phyloP scores from a whole-genome alignment of 495 filamentous ascomycete species.

The Echria macrotheca region DNA sequence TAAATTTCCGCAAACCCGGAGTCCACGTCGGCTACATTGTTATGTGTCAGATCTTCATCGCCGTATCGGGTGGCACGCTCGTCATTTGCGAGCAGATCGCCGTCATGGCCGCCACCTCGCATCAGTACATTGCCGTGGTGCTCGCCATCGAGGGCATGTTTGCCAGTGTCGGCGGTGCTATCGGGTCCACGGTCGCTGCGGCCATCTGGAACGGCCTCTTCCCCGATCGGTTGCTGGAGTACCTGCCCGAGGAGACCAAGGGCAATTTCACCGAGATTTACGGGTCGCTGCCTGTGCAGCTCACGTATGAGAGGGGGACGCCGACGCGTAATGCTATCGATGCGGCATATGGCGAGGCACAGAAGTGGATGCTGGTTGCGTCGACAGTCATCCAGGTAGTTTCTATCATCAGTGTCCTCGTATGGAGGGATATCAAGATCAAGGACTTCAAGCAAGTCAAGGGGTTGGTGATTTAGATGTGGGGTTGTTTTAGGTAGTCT shows the following conservation, averaged over 20 bases:
- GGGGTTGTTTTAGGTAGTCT: background rate
- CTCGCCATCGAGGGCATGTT: conserved; percentile 60
- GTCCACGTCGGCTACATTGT: conserved; percentile 59
- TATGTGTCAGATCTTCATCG: conserved; percentile 77
- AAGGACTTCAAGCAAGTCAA: conserved; percentile 40
- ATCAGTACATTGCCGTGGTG: conserved; percentile 61
- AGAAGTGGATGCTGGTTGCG: conserved; percentile 52
- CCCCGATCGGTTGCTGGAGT: conserved; percentile 41
- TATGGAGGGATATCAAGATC: conserved; percentile 52
- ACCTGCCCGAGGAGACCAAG: conserved; percentile 52
- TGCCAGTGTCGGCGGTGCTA: conserved; percentile 56
- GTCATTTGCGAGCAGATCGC: conserved; percentile 64
- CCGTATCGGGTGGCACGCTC: conserved; percentile 54
- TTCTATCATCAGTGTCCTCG: conserved; percentile 35
- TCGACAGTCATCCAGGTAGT: conserved; percentile 41
- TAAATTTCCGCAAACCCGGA: conserved; percentile 33
- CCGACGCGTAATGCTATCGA: conserved; percentile 50
- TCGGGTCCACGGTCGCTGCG: conserved; percentile 55
- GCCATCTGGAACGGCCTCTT: conserved; percentile 66
- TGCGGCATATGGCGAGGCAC: conserved; percentile 50
- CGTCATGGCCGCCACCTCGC: conserved; percentile 58
- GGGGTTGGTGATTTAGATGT: conserved; percentile 8
- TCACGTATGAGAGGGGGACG: conserved; percentile 48
- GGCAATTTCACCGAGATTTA: conserved; percentile 27
- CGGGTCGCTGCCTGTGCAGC: conserved; percentile 39